Base-by-base conservation (phyloP, 75 land plant genomes). In the Pinus tabuliformis region DNA sequence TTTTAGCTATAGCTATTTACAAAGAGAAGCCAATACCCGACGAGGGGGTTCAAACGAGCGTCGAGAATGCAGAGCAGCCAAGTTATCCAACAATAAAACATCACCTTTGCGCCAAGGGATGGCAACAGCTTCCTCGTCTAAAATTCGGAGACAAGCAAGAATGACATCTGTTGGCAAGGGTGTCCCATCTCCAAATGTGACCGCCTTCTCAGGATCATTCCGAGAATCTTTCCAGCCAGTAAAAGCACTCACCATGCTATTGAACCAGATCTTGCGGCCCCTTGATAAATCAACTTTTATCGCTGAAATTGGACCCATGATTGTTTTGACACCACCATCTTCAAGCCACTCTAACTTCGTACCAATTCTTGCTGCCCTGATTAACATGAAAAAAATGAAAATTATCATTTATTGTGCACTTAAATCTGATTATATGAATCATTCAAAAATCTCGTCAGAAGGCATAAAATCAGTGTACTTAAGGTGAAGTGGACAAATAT, bases 201-300 rank as follows among this genome's bases (percentile, higher is more conserved):
- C 98, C n/a, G 99, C 99, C 75, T 92, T 92, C 17, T 77, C 84
- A 24, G 95, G 95, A 77, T 86, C 98, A 58, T 97, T 97, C n/a
- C 98, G 86, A 17, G 86, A 83, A 78, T 97, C 99, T 75, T 92
- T 45, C 99, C 99, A 97, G 11, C 99, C 98, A 57, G 93, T 95
- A 58, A 95, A 97, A 57, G 99, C 98, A 65, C 93, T 92, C 16
- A 94, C 99, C 93, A 95, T 97, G 84, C 98, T 94, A 75, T 97
- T 97, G 78, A 97, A 97, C 99, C 99, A 97, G 18, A 95, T 84
- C 79, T 88, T 95, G 36, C 93, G 84, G 24, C 85, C 86, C 61
- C 91, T 87, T 16, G 84, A 70, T 30, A 82, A 73, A 22, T 97
- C 99, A n/a, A 74, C 62, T 75, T 91, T 94, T 75, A 97, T 75